phyloP scores from a whole-genome alignment of 306 rosid species.

The Citrullus mucosospermus region DNA sequence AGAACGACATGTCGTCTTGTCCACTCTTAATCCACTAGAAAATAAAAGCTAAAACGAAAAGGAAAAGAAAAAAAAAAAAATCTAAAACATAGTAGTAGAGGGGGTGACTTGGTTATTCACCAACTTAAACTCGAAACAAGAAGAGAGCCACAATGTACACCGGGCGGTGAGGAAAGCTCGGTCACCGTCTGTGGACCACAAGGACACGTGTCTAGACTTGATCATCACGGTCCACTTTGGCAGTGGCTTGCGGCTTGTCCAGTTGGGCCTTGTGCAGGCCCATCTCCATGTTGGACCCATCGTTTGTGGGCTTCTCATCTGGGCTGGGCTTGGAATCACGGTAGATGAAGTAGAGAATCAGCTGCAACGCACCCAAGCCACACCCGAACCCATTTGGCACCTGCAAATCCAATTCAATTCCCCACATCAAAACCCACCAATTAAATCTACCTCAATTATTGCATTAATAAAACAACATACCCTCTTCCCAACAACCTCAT shows the following conservation, averaged over 20 bases:
- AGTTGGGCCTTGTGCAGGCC: conserved; percentile 34
- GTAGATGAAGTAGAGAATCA: conserved; percentile 59
- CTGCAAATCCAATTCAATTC: conserved; percentile 12
- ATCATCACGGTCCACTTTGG: conserved; percentile 13
- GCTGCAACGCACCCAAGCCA: conserved; percentile 47
- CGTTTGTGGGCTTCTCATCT: conserved; percentile 19
- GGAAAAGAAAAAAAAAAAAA: rapidly evolving
- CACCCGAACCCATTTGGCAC: conserved; percentile 75
- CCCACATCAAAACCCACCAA: neutral
- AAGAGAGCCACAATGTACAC: neutral
- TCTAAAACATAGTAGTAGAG: neutral
- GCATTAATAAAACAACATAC: neutral
- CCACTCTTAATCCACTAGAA: neutral
- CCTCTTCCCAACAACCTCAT: neutral
- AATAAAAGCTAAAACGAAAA: neutral
- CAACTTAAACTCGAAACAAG: neutral
- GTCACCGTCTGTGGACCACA: neutral
- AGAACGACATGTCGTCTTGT: conserved; percentile 1
- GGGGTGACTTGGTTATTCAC: too few relatives aligned
- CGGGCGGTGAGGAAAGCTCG: neutral
- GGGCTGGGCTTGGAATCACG: conserved; percentile 19
- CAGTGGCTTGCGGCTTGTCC: conserved; percentile 9
- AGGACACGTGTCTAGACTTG: conserved; percentile 1
- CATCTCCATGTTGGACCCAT: conserved; percentile 26
- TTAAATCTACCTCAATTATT: neutral